Percentiles rank a stretch among this genome's conserved stretches.
phyloP scores from a whole-genome alignment of 2,329 filamentous ascomycete species.

The Venturiaceae sp. region DNA sequence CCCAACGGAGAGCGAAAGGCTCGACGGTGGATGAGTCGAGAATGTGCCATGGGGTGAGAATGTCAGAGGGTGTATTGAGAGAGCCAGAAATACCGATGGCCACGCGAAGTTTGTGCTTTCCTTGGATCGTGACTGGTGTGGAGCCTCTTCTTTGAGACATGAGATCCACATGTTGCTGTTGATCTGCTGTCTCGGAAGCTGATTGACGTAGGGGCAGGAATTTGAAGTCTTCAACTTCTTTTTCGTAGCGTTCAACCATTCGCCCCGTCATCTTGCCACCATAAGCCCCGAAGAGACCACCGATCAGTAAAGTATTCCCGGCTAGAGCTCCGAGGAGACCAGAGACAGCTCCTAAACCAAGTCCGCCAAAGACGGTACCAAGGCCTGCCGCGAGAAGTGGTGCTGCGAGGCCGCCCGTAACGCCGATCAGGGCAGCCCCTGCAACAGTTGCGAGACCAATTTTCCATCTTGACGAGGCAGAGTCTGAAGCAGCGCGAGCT shows the following conservation, averaged over 20 bases:
- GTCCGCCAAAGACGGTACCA: slow-evolving; percentile 7
- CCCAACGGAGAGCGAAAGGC: slow-evolving; percentile 8
- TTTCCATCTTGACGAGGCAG: slow-evolving; percentile 5
- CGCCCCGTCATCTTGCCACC: slow-evolving; percentile 10
- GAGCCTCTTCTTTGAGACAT: background rate
- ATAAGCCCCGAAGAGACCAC: slow-evolving; percentile 10
- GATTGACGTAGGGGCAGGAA: slow-evolving; percentile 5
- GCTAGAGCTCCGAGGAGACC: slow-evolving; percentile 8
- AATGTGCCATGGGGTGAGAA: slow-evolving; percentile 1
- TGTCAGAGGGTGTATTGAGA: background rate
- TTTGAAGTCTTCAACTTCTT: slow-evolving; percentile 8
- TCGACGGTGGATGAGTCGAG: slow-evolving; percentile 6
- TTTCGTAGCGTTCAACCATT: slow-evolving; percentile 8
- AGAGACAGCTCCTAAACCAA: slow-evolving; percentile 9
- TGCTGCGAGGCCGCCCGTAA: slow-evolving; percentile 10
- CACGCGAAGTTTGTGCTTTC: slow-evolving; percentile 14
- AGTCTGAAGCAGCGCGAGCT: background rate
- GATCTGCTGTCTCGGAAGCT: background rate
- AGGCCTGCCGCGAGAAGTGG: slow-evolving; percentile 9
- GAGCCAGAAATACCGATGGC: slow-evolving; percentile 8
- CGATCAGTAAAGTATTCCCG: slow-evolving; percentile 8
- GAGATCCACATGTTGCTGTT: background rate
- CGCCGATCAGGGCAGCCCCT: slow-evolving; percentile 9
- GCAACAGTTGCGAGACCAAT: slow-evolving; percentile 10
- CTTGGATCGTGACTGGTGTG: slow-evolving; percentile 6